Percentiles rank a stretch among this genome's conserved stretches.
Evolutionary conservation across 176 grass and related monocot genomes (phyloP).

Genomic region (Raddia guianensis): DNA sequence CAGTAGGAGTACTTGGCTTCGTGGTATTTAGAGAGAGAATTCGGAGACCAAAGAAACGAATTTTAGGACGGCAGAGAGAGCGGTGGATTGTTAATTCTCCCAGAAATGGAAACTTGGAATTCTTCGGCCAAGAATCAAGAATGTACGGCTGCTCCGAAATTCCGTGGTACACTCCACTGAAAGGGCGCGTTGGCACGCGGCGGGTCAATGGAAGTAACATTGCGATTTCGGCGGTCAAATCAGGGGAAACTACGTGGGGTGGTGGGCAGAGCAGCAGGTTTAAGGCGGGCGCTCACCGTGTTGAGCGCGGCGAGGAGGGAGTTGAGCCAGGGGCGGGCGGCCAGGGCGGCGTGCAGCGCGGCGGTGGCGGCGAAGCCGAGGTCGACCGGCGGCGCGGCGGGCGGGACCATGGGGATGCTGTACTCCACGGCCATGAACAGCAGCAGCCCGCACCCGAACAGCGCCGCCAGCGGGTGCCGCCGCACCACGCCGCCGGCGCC

Average conservation of each 20-base stretch:
- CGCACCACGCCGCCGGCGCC: slow-evolving; percentile 23
- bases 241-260: not conserved
- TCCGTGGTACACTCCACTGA: too few species aligned
- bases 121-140: not conserved
- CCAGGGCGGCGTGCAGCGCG: slow-evolving; percentile 57
- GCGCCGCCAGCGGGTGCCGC: slow-evolving; percentile 59
- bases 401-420: slow-evolving; percentile 76
- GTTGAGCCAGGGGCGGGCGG: slow-evolving; percentile 64
- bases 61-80: too few species aligned
- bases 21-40: too few species aligned
- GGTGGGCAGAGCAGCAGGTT: not conserved
- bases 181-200: not conserved
- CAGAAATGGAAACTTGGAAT: not conserved
- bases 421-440: slow-evolving; percentile 96
- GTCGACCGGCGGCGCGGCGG: slow-evolving; percentile 68
- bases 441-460: slow-evolving; percentile 60
- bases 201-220: not conserved
- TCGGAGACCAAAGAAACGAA: too few species aligned
- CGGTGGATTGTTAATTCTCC: too few species aligned
- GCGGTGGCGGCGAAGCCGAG: slow-evolving; percentile 66
- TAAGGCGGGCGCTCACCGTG: slow-evolving; percentile 52
- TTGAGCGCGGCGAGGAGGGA: slow-evolving; percentile 85
- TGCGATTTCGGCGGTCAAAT: not conserved
- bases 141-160: not conserved
- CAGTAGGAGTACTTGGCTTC: too few species aligned